Percentiles rank a stretch among this genome's conserved stretches.
These are phyloP conservation scores for Sphagnurus paluster DNA, from an alignment of 1,284 basidiomycete genomes.

Conservation along the genomic window DNA sequence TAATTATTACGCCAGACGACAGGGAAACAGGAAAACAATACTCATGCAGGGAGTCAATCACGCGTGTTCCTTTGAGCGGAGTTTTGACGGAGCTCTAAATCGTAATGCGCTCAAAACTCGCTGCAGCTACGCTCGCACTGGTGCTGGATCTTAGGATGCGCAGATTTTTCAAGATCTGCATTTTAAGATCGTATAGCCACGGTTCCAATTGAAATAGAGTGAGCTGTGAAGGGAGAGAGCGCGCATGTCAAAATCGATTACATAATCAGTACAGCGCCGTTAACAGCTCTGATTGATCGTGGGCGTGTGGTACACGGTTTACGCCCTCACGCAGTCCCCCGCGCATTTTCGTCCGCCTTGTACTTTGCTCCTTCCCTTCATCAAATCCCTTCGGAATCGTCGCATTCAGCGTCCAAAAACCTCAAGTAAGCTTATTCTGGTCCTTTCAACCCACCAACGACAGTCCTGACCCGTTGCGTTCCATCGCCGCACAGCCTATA, in stretches of 20 bases:
- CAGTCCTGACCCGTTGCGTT: conserved; percentile 6
- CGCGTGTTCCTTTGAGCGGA: too few species aligned
- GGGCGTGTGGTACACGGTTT: conserved; percentile 23
- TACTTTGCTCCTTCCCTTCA: background rate
- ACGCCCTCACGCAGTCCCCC: conserved; percentile 14
- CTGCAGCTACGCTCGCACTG: too few species aligned
- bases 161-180: too few species aligned
- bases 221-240: background rate
- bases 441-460: background rate
- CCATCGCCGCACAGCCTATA: conserved; percentile 4
- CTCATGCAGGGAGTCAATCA: too few species aligned
- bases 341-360: conserved; percentile 7
- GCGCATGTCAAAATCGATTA: conserved; percentile 10
- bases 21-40: too few species aligned
- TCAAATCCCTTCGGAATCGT: background rate
- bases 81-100: too few species aligned
- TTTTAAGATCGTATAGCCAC: too few species aligned
- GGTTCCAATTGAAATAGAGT: background rate
- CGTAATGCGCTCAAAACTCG: too few species aligned
- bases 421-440: background rate
- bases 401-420: background rate
- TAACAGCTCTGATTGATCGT: conserved; percentile 19
- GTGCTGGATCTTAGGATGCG: too few species aligned
- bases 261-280: conserved; percentile 19
- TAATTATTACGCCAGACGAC: too few species aligned